Evolutionary conservation across 257 asterid species (phyloP), one percentile per base, ranked within the genome.

Genomic region (Lavandula angustifolia): DNA sequence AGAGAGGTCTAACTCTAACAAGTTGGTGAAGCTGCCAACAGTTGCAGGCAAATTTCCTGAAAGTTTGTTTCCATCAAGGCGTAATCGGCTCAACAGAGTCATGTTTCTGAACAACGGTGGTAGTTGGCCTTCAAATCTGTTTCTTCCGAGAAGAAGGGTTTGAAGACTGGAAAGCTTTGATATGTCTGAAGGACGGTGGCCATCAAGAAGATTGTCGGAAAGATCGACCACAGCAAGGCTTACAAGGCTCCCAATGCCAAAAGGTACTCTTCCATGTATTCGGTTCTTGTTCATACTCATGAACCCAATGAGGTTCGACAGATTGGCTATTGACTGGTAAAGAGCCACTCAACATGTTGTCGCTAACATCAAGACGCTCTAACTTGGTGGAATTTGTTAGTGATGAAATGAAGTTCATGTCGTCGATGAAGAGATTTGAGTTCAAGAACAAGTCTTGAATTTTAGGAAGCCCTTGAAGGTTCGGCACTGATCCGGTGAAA

Each of bases 221-320:
- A 78, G 58, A 5, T 52, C 48, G 4, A 57, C 13, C 5, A 14
- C 14, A 0, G 3, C 8, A 6, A 57, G 63, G 16, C 5, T 58
- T 9, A 35, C 29, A 44, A 83, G 76, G 37, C 68, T 72, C 9
- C 60, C 70, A 16, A 83, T 68, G 29, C 68, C 80, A 13, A 18
- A 9, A 31, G 82, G 86, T 22, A 83, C 63, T 17, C 57, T 51
- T 13, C 86, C 89, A 3, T 68, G 67, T 3, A 83, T 49, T 37
- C 60, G 62, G 54, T 75, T 80, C 13, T 43, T 4, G 2, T 48
- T 33, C 8, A 74, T 33, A 0, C 16, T 41, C 16, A 83, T 8
- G 7, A 43, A 22, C 5, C 8, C 8, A 38, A 80, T 51, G 3
- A 27, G 9, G 8, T 7, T 12, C 0, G 87, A 84, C 9, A 84